Percentiles rank a stretch among this genome's conserved stretches.
Conservation (phyloP, 768 basidiomycete species). For the Pisolithus albus region DNA sequence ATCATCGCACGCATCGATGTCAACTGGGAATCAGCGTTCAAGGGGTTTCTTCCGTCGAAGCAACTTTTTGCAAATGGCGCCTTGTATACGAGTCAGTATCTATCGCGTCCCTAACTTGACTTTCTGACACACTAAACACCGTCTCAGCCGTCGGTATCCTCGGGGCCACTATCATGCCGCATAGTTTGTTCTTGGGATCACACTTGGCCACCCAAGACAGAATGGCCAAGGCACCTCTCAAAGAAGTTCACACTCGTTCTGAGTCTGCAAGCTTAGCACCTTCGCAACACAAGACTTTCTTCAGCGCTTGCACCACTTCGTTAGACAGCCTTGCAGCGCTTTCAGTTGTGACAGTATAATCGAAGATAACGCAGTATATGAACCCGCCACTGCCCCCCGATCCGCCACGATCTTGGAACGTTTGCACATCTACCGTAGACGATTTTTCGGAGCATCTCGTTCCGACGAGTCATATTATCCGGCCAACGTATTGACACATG, state of each 20-base stretch:
- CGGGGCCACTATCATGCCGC: constrained; percentile 90
- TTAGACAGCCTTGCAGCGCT: neutral
- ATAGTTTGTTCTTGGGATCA: constrained; percentile 86
- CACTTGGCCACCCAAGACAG: constrained; percentile 80
- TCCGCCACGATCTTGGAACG: neutral
- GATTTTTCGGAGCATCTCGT: constrained; percentile 19
- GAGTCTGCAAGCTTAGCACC: neutral
- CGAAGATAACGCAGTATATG: neutral
- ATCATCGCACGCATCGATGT: constrained; percentile 68
- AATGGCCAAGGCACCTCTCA: constrained; percentile 32
- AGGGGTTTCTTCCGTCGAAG: constrained; percentile 71
- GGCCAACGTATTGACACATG: constrained; percentile 35
- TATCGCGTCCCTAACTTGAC: neutral
- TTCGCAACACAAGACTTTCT: constrained; percentile 15
- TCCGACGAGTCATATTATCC: constrained; percentile 17
- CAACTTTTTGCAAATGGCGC: constrained; percentile 48
- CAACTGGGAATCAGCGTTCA: constrained; percentile 66
- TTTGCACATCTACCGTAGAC: constrained; percentile 4
- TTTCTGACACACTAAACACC: constrained; percentile 7
- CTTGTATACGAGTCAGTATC: constrained; percentile 57
- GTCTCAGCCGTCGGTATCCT: constrained; percentile 59
- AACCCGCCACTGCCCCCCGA: neutral
- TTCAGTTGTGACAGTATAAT: neutral
- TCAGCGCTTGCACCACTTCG: constrained; percentile 9
- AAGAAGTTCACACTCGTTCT: constrained; percentile 1